Evolutionary conservation across 208 protist species (phyloP).

Genomic region (Vickermania ingenoplastis): DNA sequence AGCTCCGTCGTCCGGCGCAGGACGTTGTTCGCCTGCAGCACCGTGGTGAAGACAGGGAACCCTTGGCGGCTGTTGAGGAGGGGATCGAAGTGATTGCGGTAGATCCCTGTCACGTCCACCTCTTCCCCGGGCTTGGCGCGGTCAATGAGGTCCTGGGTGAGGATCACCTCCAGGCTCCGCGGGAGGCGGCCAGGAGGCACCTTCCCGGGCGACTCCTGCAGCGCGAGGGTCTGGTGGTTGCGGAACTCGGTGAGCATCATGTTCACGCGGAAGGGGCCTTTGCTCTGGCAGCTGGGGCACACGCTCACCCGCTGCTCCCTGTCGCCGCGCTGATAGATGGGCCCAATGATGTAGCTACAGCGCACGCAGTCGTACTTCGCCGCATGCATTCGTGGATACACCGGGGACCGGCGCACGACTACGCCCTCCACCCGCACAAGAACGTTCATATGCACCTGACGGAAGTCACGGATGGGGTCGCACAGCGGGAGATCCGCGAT

Average conservation of each 20-base stretch:
- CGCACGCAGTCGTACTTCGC: conserved; percentile 96
- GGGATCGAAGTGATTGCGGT: conserved; percentile 97
- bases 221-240: conserved; percentile 98
- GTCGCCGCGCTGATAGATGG: conserved; percentile 85
- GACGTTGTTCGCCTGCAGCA: conserved; percentile 98
- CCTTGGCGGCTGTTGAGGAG: conserved; percentile 96
- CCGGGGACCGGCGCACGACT: conserved; percentile 95
- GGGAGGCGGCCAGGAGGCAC: conserved; percentile 97
- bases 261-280: conserved; percentile 95
- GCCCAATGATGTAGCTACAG: conserved; percentile 91
- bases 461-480: conserved; percentile 96
- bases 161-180: conserved; percentile 96
- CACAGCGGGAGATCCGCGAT: conserved; percentile 95
- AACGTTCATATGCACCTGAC: conserved; percentile 96
- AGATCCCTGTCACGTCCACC: conserved; percentile 97
- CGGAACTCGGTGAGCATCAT: conserved; percentile 96
- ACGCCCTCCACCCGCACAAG: conserved; percentile 97
- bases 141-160: conserved; percentile 98
- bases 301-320: conserved; percentile 79
- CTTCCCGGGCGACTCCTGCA: conserved; percentile 98
- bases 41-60: conserved; percentile 98
- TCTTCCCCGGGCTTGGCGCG: conserved; percentile 96
- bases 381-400: conserved; percentile 97
- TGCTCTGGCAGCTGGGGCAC: conserved; percentile 89
- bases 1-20: conserved; percentile 85